Base-by-base conservation (phyloP, 441 rosid species). In the Erodium trifolium region DNA sequence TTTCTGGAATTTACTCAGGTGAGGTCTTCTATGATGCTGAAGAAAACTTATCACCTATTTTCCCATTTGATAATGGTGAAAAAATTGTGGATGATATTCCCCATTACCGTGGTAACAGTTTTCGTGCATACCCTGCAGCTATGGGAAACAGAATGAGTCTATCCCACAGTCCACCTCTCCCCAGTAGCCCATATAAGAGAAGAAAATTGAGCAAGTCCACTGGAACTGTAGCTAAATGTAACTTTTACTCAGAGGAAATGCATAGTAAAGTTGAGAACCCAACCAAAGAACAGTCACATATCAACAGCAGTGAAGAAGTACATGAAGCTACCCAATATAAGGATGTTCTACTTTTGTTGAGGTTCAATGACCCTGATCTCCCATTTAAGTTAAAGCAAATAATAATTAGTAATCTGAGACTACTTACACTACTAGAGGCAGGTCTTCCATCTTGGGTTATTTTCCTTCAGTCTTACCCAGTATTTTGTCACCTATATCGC, bases 381-480 rank as follows among this genome's bases (percentile, higher is more conserved):
- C 97, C 98, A 5, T 94, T 90, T 73, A 87, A 84, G 79, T 73
- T 94, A 67, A 85, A 80, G 77, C 82, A 85, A 72, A 80, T 88
- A 71, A 82, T 94, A 80, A 82, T 87, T 82, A 83, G 89, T 47
- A 88, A 94, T 74, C 67, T 86, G 77, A 86, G 96, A 67, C 75
- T 94, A 73, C 94, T 94, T 72, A 92, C 94, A 76, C 75, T 94
- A 63, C 74, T 92, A 65, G 99, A 94, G 80, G 91, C 99, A 29
- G 97, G 98, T 66, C 96, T 94, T 74, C 98, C 99, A 63, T 87
- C 99, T 17, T 94, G 99, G 99, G 98, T 87, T 53, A 71, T 94
- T 75, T 94, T 94, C 76, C 96, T 94, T 63, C 97, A 94, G 76
- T 94, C 99, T 65, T 94, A 92, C 84, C 98, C 98, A 3, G 92